phyloP scores from a whole-genome alignment of 2,329 filamentous ascomycete species.

The Ceratocystis cubensis region DNA sequence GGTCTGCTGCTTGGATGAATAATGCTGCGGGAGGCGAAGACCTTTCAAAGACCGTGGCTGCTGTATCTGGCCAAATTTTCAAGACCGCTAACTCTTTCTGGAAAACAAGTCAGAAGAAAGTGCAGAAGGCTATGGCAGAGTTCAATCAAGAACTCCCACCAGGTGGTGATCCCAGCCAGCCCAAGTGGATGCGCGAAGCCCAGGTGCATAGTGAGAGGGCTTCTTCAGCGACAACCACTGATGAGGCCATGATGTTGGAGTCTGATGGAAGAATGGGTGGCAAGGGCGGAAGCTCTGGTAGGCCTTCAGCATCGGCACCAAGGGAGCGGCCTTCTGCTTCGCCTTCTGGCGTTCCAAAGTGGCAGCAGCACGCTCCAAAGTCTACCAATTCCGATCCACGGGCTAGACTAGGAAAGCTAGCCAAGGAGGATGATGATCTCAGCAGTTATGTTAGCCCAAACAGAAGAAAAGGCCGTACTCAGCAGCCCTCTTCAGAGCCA shows the following conservation, averaged over 20 bases:
- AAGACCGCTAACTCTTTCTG: constrained; percentile 92
- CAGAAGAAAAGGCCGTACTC: constrained; percentile 57
- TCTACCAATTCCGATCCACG: constrained; percentile 26
- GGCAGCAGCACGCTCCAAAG: constrained; percentile 39
- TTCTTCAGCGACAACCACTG: constrained; percentile 37
- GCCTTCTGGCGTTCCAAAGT: constrained; percentile 28
- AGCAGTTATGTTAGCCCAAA: constrained; percentile 82
- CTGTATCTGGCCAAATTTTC: constrained; percentile 70
- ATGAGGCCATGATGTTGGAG: constrained; percentile 73
- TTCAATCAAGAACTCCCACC: constrained; percentile 48
- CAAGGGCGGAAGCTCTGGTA: constrained; percentile 9
- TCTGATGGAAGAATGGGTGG: constrained; percentile 42
- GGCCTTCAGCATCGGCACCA: background rate
- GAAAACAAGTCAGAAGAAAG: constrained; percentile 87
- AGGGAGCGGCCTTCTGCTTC: constrained; percentile 35
- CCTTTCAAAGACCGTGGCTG: constrained; percentile 65
- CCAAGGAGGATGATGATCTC: constrained; percentile 65
- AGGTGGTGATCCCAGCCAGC: constrained; percentile 56
- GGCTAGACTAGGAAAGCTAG: constrained; percentile 56
- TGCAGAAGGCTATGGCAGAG: constrained; percentile 84
- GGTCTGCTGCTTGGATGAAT: constrained; percentile 50
- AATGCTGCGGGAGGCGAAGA: constrained; percentile 46
- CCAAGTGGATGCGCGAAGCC: constrained; percentile 87
- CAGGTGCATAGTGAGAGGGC: constrained; percentile 33
- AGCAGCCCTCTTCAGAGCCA: constrained; percentile 33